These are phyloP conservation scores for barrel medic (Medicago truncatula) DNA, from an alignment of 306 rosid species.

Conservation along the genomic window MtrunA17r5.0-ANR NC_053046.1:15413001-15413500, in stretches of 20 bases:
- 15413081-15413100: slow-evolving; percentile 43
- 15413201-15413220: background rate
- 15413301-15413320: background rate
- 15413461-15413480: no score
- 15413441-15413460: no score
- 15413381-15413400: background rate
- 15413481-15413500: no score
- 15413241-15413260: background rate
- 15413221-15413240: slow-evolving; percentile 11
- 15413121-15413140: slow-evolving; percentile 37
- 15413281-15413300: background rate
- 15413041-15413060: slow-evolving; percentile 43
- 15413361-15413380: background rate
- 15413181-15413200: slow-evolving; percentile 9
- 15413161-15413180: slow-evolving; percentile 7
- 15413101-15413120: slow-evolving; percentile 42
- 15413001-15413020: slow-evolving; percentile 47
- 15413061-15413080: slow-evolving; percentile 36
- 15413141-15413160: slow-evolving; percentile 18
- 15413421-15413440: no score
- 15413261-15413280: background rate
- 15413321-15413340: background rate
- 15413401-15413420: no score
- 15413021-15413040: slow-evolving; percentile 41
- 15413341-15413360: background rate